Base-by-base conservation (phyloP, 257 asterid genomes). In the Solanum chiquidenum region DNA sequence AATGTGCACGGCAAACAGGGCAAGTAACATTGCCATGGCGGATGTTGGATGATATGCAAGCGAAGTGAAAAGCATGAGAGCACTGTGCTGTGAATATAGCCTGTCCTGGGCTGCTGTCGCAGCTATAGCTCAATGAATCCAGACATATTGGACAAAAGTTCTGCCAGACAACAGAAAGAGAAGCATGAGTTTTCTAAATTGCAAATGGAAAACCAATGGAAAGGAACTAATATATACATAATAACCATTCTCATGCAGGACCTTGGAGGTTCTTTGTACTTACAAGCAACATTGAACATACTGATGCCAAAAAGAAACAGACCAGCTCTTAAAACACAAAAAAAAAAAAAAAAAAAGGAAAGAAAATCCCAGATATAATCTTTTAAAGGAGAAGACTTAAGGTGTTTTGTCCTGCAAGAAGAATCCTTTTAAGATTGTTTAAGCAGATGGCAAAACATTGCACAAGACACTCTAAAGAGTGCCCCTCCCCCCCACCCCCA, bases 81-180 rank as follows among this genome's bases (percentile, higher is more conserved):
- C 99, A 96, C 64, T 94, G 98, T 5, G 99, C 99, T 21, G 98
- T 96, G 94, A 96, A 96, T 87, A 96, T 93, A 9, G 98, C 99
- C 91, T 93, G 95, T 12, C 96, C 97, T 1, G 96, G 95, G 84
- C 94, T 92, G 91, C 93, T 88, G 49, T 95, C 93, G 1, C 98
- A 93, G 90, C 93, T 87, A 91, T 93, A 95, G 86, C 91, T 92
- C 34, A 96, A 75, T 2, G 98, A 93, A 52, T 96, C 98, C 4
- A 95, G 96, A 68, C 99, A 96, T 85, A 96, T 95, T 1, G 99
- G 92, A 62, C 99, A 96, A 86, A 94, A 46, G 49, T 86, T 93
- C 98, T 96, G 95, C 93, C 79, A 86, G 9, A 29, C 86, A 92
- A 55, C 64, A 37, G n/a, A 33, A 86, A 29, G 66, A 83, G 89